Evolutionary conservation across 2,329 filamentous ascomycete species (phyloP).

Genomic region (Pestalotiopsis sp.): DNA sequence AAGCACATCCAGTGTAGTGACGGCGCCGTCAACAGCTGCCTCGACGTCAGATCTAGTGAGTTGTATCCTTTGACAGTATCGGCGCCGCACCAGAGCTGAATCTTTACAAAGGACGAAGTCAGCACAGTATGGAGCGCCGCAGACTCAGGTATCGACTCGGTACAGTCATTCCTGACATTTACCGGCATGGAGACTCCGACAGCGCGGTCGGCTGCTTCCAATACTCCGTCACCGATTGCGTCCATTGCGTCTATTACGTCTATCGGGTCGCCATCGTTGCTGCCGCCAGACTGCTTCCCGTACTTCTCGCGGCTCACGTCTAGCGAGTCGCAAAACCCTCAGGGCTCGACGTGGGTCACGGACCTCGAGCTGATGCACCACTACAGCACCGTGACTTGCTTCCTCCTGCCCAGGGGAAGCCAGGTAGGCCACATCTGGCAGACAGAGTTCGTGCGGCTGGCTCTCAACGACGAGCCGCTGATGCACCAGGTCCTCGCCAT

Average conservation of each 20-base stretch:
- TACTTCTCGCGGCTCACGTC: conserved; percentile 27
- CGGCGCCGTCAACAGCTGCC: neutral
- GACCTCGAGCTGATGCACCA: conserved; percentile 12
- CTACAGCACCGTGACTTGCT: conserved; percentile 4
- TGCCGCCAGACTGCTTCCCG: conserved; percentile 23
- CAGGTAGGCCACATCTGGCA: conserved; percentile 8
- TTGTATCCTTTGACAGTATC: neutral
- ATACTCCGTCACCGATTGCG: neutral
- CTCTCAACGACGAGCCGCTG: neutral
- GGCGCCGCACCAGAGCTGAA: neutral
- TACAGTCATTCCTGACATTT: neutral
- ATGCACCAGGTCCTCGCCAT: conserved; percentile 10
- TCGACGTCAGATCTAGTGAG: neutral
- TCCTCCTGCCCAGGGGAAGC: neutral
- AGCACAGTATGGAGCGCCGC: conserved; percentile 27
- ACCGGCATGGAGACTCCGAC: neutral
- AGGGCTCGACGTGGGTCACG: conserved; percentile 22
- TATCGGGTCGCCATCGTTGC: neutral
- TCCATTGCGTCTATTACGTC: neutral
- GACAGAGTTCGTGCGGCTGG: neutral
- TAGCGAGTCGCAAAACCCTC: neutral
- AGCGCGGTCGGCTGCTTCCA: neutral
- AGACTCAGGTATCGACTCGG: conserved; percentile 12
- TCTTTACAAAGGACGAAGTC: conserved; percentile 13
- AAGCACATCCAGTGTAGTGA: conserved; percentile 11